Conservation (phyloP, 805 yeast genomes). For the Spathaspora girioi region DNA sequence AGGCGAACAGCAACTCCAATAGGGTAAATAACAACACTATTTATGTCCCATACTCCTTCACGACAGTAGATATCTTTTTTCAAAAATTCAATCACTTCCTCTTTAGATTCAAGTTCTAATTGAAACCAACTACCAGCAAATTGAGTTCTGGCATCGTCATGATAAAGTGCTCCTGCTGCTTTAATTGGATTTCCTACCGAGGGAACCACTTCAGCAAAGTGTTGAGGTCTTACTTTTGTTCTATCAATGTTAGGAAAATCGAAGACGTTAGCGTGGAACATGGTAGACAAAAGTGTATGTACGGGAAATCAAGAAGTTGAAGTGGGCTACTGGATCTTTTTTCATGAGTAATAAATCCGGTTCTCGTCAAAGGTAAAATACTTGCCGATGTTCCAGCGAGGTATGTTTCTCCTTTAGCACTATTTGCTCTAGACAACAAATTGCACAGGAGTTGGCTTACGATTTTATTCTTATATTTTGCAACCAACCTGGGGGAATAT, state of each 20-base stretch:
- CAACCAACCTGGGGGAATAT: too few relatives aligned
- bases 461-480: too few relatives aligned
- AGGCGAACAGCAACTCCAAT: conserved; percentile 30
- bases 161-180: conserved; percentile 40
- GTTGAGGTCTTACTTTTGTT: conserved; percentile 46
- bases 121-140: conserved; percentile 70
- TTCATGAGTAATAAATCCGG: too few relatives aligned
- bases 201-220: conserved; percentile 28
- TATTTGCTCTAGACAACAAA: too few relatives aligned
- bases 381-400: too few relatives aligned
- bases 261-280: conserved; percentile 60
- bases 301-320: neutral
- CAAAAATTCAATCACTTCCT: conserved; percentile 61
- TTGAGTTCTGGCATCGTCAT: conserved; percentile 37
- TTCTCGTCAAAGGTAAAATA: too few relatives aligned
- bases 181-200: conserved; percentile 33
- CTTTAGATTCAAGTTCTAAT: conserved; percentile 58
- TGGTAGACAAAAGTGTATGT: neutral
- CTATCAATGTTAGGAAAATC: conserved; percentile 68
- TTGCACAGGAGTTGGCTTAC: too few relatives aligned
- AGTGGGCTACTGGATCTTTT: neutral
- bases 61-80: conserved; percentile 58
- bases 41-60: conserved; percentile 73
- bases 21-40: conserved; percentile 56
- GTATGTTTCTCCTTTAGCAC: too few relatives aligned